Percentiles rank a stretch among this genome's conserved stretches.
phyloP scores from a whole-genome alignment of 192 early-diverging fungal genomes.

The Paraglomus occultum region DNA sequence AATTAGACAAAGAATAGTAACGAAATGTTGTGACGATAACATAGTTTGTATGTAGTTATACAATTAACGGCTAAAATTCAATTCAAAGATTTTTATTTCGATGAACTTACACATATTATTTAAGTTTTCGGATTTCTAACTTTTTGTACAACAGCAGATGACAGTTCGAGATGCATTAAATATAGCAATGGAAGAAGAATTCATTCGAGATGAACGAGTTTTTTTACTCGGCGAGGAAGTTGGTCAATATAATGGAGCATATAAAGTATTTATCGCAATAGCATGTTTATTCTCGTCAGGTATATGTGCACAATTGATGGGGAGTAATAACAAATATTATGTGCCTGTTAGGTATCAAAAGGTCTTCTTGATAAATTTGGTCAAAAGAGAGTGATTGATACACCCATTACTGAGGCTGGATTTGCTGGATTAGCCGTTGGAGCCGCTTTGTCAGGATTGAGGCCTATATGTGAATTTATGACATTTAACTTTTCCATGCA shows the following conservation, averaged over 20 bases:
- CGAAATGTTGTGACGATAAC: too few relatives aligned
- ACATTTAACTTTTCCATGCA: conserved; percentile 99
- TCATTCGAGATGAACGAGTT: conserved; percentile 85
- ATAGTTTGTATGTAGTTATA: too few relatives aligned
- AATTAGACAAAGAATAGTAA: too few relatives aligned
- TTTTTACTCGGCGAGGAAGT: conserved; percentile 97
- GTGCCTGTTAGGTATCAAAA: conserved; percentile 78
- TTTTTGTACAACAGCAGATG: conserved; percentile 53
- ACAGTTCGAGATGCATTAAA: conserved; percentile 98
- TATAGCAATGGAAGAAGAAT: conserved; percentile 97
- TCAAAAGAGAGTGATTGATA: conserved; percentile 95
- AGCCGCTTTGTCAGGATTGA: conserved; percentile 88
- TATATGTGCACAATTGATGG: neutral
- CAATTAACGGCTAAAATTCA: too few relatives aligned
- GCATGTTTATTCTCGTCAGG: neutral
- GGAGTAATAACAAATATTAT: neutral
- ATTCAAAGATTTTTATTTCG: too few relatives aligned
- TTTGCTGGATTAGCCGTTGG: conserved; percentile 96
- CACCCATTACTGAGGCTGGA: conserved; percentile 98
- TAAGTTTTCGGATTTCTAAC: too few relatives aligned
- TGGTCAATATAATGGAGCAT: conserved; percentile 98
- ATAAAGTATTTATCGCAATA: conserved; percentile 72
- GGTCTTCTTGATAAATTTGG: conserved; percentile 97
- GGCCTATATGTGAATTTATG: conserved; percentile 99
- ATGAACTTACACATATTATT: too few relatives aligned